A percentile compares a stretch with the other conserved stretches of the same genome.
Evolutionary conservation across 805 yeast genomes (phyloP).

Genomic region (Nakazawaea wickerhamii): DNA sequence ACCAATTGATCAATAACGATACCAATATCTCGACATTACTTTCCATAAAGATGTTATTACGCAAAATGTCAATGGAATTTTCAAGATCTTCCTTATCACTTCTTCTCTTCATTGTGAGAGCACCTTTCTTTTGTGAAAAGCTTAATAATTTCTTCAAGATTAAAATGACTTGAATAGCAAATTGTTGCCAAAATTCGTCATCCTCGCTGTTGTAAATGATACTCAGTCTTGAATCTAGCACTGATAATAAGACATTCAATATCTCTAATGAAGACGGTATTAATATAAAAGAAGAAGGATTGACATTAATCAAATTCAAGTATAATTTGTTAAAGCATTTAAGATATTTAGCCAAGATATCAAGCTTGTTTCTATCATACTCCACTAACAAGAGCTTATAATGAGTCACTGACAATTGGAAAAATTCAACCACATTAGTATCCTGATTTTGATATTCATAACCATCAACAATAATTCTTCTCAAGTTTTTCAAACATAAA

Average conservation of each 20-base stretch:
- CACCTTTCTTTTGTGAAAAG: conserved; percentile 60
- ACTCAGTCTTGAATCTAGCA: conserved; percentile 62
- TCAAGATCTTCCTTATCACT: conserved; percentile 61
- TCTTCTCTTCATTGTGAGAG: conserved; percentile 55
- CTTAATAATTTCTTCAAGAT: conserved; percentile 61
- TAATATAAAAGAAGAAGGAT: conserved; percentile 67
- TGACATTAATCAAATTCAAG: conserved; percentile 48
- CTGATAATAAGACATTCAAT: conserved; percentile 51
- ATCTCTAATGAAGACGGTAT: conserved; percentile 60
- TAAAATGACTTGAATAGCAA: conserved; percentile 60
- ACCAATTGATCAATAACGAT: conserved; percentile 65
- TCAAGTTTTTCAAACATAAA: conserved; percentile 63
- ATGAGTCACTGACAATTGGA: conserved; percentile 51
- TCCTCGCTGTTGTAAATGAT: conserved; percentile 53
- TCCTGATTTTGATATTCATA: conserved; percentile 64
- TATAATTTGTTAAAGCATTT: conserved; percentile 74
- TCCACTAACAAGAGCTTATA: conserved; percentile 49
- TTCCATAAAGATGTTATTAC: conserved; percentile 52
- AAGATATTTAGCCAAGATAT: conserved; percentile 61
- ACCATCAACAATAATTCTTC: conserved; percentile 74
- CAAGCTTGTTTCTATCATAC: conserved; percentile 45
- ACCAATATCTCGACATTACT: conserved; percentile 52
- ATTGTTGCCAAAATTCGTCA: conserved; percentile 66
- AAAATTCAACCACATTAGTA: conserved; percentile 52
- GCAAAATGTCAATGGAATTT: conserved; percentile 47